Conservation (phyloP, 306 rosid species). For the Herpetospermum pedunculosum region DNA sequence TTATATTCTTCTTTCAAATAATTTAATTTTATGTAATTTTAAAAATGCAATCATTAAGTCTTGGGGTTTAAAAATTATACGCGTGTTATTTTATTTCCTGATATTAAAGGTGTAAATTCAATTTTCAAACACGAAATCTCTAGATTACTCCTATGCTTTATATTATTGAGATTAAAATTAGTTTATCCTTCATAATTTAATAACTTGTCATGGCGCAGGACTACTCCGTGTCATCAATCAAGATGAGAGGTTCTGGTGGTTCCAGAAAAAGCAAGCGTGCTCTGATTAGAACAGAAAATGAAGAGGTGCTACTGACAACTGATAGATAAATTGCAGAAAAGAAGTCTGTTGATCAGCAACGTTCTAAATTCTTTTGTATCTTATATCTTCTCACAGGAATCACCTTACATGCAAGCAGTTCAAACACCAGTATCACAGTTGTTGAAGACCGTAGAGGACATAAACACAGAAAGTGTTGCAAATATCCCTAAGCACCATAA, state of each 20-base stretch:
- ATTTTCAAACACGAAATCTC: not conserved
- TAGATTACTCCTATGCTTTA: not conserved
- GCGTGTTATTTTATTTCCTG: not conserved
- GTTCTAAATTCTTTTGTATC: conserved; percentile 6
- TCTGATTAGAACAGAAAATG: conserved; percentile 27
- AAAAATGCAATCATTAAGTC: not conserved
- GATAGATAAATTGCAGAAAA: conserved; percentile 7
- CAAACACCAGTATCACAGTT: conserved; percentile 70
- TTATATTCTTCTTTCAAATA: not conserved
- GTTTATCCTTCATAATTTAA: not conserved
- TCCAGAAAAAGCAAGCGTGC: conserved; percentile 44
- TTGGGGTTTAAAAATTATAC: not conserved
- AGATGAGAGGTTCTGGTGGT: conserved; percentile 43
- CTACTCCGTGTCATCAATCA: conserved; percentile 59
- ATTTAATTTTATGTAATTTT: not conserved
- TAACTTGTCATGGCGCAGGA: conserved; percentile 35
- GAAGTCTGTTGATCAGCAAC: conserved; percentile 8
- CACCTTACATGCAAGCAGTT: conserved; percentile 42
- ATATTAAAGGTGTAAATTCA: not conserved
- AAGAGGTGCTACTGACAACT: conserved; percentile 24
- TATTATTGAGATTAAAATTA: not conserved
- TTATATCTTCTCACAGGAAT: conserved; percentile 35
- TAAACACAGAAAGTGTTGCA: conserved; percentile 47
- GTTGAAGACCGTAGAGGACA: conserved; percentile 59
- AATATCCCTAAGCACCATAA: conserved; percentile 73